phyloP scores from a whole-genome alignment of 805 yeast genomes.

The Myxozyma sirexii region DNA sequence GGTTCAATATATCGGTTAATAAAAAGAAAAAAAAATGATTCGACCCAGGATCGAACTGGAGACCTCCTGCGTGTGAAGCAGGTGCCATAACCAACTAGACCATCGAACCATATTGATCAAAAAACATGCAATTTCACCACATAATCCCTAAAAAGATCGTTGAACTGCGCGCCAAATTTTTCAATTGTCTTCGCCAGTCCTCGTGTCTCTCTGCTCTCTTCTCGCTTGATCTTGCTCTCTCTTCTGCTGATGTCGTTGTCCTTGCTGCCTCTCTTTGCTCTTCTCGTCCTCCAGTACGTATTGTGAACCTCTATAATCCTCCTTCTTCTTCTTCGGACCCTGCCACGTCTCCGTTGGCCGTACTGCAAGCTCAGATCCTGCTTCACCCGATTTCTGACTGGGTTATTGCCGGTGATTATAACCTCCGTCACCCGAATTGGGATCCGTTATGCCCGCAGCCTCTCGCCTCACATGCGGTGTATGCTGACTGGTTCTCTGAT shows the following conservation, averaged over 20 bases:
- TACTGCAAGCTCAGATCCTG: not conserved
- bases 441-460: not conserved
- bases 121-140: not conserved
- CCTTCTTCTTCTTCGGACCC: not conserved
- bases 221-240: not conserved
- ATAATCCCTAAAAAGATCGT: not conserved
- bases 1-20: too few relatives aligned
- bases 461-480: not conserved
- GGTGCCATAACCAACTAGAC: slow-evolving; percentile 99
- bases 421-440: not conserved
- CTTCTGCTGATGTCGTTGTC: not conserved
- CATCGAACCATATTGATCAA: slow-evolving; percentile 85
- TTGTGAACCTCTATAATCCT: not conserved
- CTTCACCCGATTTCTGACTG: not conserved
- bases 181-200: not conserved
- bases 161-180: too few relatives aligned
- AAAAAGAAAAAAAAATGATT: slow-evolving; percentile 60
- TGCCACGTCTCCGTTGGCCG: not conserved
- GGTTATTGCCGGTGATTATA: not conserved
- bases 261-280: not conserved
- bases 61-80: slow-evolving; percentile 99
- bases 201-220: not conserved
- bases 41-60: slow-evolving; percentile 99
- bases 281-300: not conserved
- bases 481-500: not conserved